Evolutionary conservation across 495 filamentous ascomycete genomes (phyloP).

Genomic region (Lophium mytilinum): DNA sequence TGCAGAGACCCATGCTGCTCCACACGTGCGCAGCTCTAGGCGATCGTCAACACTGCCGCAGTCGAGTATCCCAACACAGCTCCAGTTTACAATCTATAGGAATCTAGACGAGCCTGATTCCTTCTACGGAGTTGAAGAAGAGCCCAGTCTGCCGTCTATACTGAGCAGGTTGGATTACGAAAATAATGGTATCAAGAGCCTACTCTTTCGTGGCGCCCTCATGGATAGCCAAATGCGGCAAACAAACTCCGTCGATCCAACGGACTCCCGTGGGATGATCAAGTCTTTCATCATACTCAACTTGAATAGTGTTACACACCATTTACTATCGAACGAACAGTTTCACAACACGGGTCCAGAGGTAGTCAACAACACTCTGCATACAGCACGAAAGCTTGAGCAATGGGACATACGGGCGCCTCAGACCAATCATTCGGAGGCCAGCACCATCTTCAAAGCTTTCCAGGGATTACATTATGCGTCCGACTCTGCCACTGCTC

Average conservation of each 20-base stretch:
- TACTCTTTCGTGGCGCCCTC: slow-evolving; percentile 85
- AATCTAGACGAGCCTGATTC: slow-evolving; percentile 92
- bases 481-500: slow-evolving; percentile 43
- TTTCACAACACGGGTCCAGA: slow-evolving; percentile 37
- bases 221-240: slow-evolving; percentile 73
- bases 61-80: slow-evolving; percentile 51
- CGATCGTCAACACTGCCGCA: slow-evolving; percentile 52
- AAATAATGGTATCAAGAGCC: slow-evolving; percentile 73
- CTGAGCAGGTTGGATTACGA: slow-evolving; percentile 86
- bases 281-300: slow-evolving; percentile 58
- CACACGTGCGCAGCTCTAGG: slow-evolving; percentile 45
- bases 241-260: slow-evolving; percentile 31
- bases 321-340: slow-evolving; percentile 56
- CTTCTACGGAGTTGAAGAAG: slow-evolving; percentile 87
- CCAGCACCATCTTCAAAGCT: slow-evolving; percentile 64
- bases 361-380: slow-evolving; percentile 59
- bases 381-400: slow-evolving; percentile 76
- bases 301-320: slow-evolving; percentile 63
- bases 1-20: slow-evolving; percentile 57
- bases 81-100: slow-evolving; percentile 74
- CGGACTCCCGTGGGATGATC: slow-evolving; percentile 43
- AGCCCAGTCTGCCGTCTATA: slow-evolving; percentile 63
- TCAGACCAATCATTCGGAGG: slow-evolving; percentile 47
- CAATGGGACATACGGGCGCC: slow-evolving; percentile 88
- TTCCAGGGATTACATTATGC: slow-evolving; percentile 73